Base-by-base conservation (phyloP, 441 rosid genomes). In the Euphorbia schlechtendalii region DNA sequence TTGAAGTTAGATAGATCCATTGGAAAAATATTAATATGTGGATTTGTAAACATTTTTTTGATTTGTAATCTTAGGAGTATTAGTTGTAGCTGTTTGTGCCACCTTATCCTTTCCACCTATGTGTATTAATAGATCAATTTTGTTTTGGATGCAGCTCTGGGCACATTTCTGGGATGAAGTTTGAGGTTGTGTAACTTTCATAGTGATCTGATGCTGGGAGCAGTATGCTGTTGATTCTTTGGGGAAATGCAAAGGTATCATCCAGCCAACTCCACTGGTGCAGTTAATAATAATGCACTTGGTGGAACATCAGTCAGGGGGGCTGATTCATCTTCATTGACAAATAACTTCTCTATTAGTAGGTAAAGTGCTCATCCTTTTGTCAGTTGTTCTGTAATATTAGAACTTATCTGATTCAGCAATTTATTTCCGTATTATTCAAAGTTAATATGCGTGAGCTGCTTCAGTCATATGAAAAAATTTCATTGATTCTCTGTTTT, bases 221-320 rank as follows among this genome's bases (percentile, higher is more conserved):
- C 89, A 85, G 83, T 80, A 90, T 88, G 98, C 91, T 73, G 96
- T 83, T 84, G 71, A 78, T 86, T 77, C 88, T 78, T 73, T 78
- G 97, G 86, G 89, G 95, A 86, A 77, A 95, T 95, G 99, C 97
- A 92, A 85, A 90, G 96, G 88, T 90, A 82, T 90, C 98, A 88
- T 82, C 61, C 86, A 83, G 69, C 87, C 34, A 81, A 78, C 97
- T 82, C 90, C 97, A 78, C 82, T 81, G 84, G 89, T 88, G 92
- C 98, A 85, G 96, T 89, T 73, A 95, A 88, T 78, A 92, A 84
- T 76, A 89, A 83, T 64, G 63, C 83, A 68, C 73, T 84, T 74
- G 87, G 97, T 68, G 89, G 92, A 65, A 74, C 87, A 56, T 83
- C 99, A 46, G 82, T 83, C 40, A 86, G 96, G 83, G 99, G 97